phyloP scores from a whole-genome alignment of 1,284 basidiomycete genomes.

The Tilletia horrida region DNA sequence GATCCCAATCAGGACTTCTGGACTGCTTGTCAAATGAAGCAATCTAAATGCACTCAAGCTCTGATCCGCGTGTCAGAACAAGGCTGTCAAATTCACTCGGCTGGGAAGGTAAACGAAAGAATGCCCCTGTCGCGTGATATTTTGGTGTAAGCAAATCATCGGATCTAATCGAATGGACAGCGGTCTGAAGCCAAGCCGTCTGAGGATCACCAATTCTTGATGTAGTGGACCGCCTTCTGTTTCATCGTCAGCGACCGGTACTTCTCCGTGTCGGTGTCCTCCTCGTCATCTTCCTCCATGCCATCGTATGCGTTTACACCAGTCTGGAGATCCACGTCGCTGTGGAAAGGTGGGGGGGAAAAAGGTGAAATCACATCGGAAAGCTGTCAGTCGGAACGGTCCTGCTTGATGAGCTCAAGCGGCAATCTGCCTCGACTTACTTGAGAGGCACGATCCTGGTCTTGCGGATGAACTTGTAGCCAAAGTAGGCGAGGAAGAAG shows the following conservation, averaged over 20 bases:
- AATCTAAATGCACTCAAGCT: no score
- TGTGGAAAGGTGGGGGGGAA: background rate
- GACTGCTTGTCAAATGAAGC: no score
- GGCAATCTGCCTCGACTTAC: slow-evolving; percentile 26
- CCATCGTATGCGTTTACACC: slow-evolving; percentile 37
- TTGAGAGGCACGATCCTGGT: slow-evolving; percentile 31
- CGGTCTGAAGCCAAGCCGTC: no score
- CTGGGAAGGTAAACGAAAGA: no score
- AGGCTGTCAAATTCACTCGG: no score
- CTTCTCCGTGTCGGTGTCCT: slow-evolving; percentile 27
- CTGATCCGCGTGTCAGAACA: no score
- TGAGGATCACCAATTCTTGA: slow-evolving; percentile 31
- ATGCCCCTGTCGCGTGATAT: no score
- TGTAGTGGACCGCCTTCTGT: slow-evolving; percentile 31
- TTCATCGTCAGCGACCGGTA: slow-evolving; percentile 20
- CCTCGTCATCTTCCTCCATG: slow-evolving; percentile 29
- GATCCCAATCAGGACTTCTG: no score
- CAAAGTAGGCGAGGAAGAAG: slow-evolving; percentile 39
- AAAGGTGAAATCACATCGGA: no score
- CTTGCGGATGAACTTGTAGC: slow-evolving; percentile 40
- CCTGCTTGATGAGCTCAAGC: background rate
- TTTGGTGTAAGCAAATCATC: no score
- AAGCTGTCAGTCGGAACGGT: no score
- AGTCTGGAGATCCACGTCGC: slow-evolving; percentile 31
- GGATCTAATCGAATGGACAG: no score